Percentiles rank a stretch among this genome's conserved stretches.
Evolutionary conservation across 805 yeast species (phyloP).

Genomic region (Barnettozyma wickerhamii): DNA sequence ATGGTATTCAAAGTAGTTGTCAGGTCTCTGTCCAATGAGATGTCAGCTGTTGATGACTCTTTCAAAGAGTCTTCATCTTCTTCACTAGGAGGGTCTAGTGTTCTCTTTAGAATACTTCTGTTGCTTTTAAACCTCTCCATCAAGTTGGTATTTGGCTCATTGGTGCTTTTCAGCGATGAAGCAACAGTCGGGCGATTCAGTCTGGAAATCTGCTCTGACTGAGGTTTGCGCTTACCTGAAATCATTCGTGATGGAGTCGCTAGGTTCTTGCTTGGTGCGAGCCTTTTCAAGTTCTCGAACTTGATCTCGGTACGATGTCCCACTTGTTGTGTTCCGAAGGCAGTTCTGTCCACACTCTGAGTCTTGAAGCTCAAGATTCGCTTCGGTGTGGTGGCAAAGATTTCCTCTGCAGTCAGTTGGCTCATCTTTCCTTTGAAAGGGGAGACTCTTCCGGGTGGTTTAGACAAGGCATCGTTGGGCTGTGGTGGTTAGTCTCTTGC

Average conservation of each 20-base stretch:
- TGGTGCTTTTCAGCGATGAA: slow-evolving; percentile 2
- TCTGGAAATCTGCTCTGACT: slow-evolving; percentile 24
- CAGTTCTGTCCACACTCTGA: slow-evolving; percentile 28
- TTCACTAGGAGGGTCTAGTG: slow-evolving; percentile 14
- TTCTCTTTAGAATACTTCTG: slow-evolving; percentile 16
- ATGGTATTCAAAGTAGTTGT: slow-evolving; percentile 22
- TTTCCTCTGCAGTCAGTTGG: slow-evolving; percentile 11
- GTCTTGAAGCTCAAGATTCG: slow-evolving; percentile 21
- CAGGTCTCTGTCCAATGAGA: slow-evolving; percentile 15
- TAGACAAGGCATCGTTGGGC: slow-evolving; percentile 9
- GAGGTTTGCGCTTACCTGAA: slow-evolving; percentile 26
- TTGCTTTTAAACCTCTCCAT: slow-evolving; percentile 16
- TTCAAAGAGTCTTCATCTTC: slow-evolving; percentile 5
- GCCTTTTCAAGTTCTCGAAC: slow-evolving; percentile 25
- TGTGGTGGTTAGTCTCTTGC: background rate
- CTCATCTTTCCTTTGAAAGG: slow-evolving; percentile 23
- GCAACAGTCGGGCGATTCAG: slow-evolving; percentile 8
- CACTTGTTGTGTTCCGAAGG: slow-evolving; percentile 6
- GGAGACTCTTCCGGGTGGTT: slow-evolving; percentile 23
- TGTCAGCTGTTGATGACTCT: background rate
- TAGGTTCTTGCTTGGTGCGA: slow-evolving; percentile 24
- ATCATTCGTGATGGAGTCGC: slow-evolving; percentile 27
- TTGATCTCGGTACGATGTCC: slow-evolving; percentile 18
- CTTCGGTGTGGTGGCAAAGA: slow-evolving; percentile 28
- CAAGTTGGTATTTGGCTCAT: slow-evolving; percentile 17